Evolutionary conservation across 2,329 filamentous ascomycete species (phyloP).

Genomic region (Fusarium hostae): DNA sequence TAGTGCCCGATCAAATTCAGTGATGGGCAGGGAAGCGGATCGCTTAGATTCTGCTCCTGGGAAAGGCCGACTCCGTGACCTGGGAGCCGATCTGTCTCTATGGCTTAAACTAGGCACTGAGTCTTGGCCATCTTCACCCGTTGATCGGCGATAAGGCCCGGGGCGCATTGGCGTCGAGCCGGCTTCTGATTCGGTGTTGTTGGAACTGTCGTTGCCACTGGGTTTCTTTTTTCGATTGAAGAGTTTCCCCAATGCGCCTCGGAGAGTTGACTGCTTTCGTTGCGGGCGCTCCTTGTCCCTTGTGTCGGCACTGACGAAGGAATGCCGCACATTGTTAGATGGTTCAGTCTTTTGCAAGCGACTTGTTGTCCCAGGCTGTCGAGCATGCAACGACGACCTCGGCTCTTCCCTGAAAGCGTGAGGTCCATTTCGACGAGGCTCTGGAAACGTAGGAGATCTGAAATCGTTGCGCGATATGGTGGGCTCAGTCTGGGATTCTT

Average conservation of each 20-base stretch:
- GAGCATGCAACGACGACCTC: conserved; percentile 17
- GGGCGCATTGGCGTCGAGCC: conserved; percentile 42
- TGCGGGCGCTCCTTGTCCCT: conserved; percentile 52
- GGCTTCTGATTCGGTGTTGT: conserved; percentile 39
- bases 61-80: conserved; percentile 55
- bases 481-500: conserved; percentile 35
- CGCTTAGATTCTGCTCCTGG: conserved; percentile 59
- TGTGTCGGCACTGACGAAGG: conserved; percentile 56
- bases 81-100: conserved; percentile 38
- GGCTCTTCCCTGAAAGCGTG: conserved; percentile 23
- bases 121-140: conserved; percentile 31
- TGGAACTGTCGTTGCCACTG: conserved; percentile 32
- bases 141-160: conserved; percentile 34
- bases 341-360: conserved; percentile 42
- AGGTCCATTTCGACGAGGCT: conserved; percentile 26
- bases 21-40: conserved; percentile 68
- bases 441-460: conserved; percentile 32
- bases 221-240: conserved; percentile 68
- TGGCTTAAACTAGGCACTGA: conserved; percentile 24
- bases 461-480: conserved; percentile 15
- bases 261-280: conserved; percentile 68
- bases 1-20: conserved; percentile 69
- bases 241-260: conserved; percentile 65
- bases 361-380: conserved; percentile 22
- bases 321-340: conserved; percentile 59